Evolutionary conservation across 805 yeast species (phyloP), one percentile per base, ranked within the genome.

Genomic region (Candida easanensis): DNA sequence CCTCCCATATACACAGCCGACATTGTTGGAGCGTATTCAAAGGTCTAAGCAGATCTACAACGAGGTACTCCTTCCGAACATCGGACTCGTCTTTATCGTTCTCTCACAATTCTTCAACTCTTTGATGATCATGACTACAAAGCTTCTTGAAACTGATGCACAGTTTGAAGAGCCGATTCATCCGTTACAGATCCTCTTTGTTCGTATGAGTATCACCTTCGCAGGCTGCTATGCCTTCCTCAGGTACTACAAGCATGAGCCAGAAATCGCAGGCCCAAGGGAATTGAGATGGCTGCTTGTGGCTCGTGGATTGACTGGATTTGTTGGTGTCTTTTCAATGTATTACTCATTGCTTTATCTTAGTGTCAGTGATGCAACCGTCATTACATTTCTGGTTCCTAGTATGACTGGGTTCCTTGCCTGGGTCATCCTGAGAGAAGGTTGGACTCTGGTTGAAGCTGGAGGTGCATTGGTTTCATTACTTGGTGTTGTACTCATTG

Each of bases 371-470:
- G 97, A 89, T 57, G 86, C 95, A 0, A 82, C 87, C 1, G 82
- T 85, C 14, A 82, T 89, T 39, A 79, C 91, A 2, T 89, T 89
- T 52, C 62, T 89, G 54, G 70, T 80, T 0, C 97, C 97, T 0
- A 73, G 85, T 42, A 74, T 84, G 15, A 84, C 96, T 0, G 85
- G 88, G 0, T 62, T 88, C 18, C 62, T 83, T 42, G 95, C 96
- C 0, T 81, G 82, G 73, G 47, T 78, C 2, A 58, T 84, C 3
- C 64, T 89, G 23, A 73, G 77, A 33, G 97, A 89, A 57, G 62
- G 73, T 8, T 84, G 84, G 61, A 76, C 88, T 4, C 50, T 71
- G 27, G 56, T 79, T 14, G 96, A 90, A 63, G 85, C 81, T 0
- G 55, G 73, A 0, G 89, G 95, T 27, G 84, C 89, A 1, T 13